Percentiles rank a stretch among this genome's conserved stretches.
These are phyloP conservation scores for Halophytophthora polymorphica DNA, from an alignment of 352 stramenopile species.

Conservation along the genomic window DNA sequence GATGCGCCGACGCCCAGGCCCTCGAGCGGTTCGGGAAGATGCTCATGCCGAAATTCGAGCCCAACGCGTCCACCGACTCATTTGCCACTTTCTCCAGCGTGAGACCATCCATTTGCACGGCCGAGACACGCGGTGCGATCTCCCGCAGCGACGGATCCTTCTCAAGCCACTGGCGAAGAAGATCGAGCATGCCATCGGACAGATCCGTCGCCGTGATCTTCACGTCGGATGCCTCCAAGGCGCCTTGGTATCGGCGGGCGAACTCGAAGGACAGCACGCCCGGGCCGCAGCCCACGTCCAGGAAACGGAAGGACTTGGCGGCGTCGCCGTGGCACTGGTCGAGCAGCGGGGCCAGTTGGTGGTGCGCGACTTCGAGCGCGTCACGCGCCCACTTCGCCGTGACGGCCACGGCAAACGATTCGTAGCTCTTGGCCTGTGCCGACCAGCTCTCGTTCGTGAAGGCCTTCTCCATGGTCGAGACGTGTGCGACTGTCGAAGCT, in stretches of 20 bases:
- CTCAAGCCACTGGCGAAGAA: constrained; percentile 22
- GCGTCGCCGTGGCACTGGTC: background rate
- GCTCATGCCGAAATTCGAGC: constrained; percentile 41
- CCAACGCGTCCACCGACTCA: constrained; percentile 32
- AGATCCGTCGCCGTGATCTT: constrained; percentile 42
- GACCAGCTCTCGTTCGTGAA: constrained; percentile 36
- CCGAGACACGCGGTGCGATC: constrained; percentile 26
- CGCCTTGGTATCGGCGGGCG: constrained; percentile 22
- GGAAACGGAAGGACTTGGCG: constrained; percentile 21
- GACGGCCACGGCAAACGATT: constrained; percentile 15
- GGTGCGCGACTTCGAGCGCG: constrained; percentile 28
- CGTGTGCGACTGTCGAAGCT: background rate
- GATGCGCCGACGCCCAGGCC: constrained; percentile 27
- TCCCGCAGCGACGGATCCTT: constrained; percentile 10
- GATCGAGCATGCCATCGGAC: constrained; percentile 36
- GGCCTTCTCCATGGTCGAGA: constrained; percentile 20
- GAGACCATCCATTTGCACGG: constrained; percentile 39
- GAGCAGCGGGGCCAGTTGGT: constrained; percentile 11
- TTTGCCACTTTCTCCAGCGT: constrained; percentile 26
- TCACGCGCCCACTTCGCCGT: constrained; percentile 21
- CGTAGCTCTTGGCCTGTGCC: constrained; percentile 26
- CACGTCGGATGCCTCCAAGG: constrained; percentile 6
- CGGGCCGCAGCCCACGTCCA: constrained; percentile 35
- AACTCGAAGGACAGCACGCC: constrained; percentile 36
- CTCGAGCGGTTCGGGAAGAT: constrained; percentile 38